Evolutionary conservation across 2,329 filamentous ascomycete species (phyloP).

Genomic region (Cladosporium phlei): DNA sequence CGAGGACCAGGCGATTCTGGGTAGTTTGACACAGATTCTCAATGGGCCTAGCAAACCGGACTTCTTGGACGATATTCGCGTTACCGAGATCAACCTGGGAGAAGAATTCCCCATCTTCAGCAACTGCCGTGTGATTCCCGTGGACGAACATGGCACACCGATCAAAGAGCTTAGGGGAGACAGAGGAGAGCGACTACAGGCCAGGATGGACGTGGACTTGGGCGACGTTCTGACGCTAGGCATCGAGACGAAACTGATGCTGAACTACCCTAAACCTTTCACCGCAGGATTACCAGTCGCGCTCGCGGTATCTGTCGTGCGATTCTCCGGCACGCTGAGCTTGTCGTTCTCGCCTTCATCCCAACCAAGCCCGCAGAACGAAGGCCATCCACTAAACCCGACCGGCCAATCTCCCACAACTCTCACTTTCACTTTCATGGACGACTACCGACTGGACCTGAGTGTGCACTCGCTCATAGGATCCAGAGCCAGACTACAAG

Average conservation of each 20-base stretch:
- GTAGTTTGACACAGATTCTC: conserved; percentile 74
- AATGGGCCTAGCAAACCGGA: conserved; percentile 82
- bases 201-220: conserved; percentile 93
- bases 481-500: conserved; percentile 72
- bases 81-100: conserved; percentile 88
- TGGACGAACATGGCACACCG: conserved; percentile 69
- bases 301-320: conserved; percentile 81
- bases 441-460: conserved; percentile 81
- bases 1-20: conserved; percentile 83
- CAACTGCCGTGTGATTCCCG: conserved; percentile 92
- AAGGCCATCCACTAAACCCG: conserved; percentile 35
- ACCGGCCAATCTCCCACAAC: conserved; percentile 58
- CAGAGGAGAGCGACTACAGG: conserved; percentile 72
- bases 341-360: conserved; percentile 80
- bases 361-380: conserved; percentile 31
- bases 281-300: conserved; percentile 89
- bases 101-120: conserved; percentile 99
- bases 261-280: conserved; percentile 90
- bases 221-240: conserved; percentile 94
- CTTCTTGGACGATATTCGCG: conserved; percentile 87
- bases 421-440: conserved; percentile 89
- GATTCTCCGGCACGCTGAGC: conserved; percentile 90
- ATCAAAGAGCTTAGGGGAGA: conserved; percentile 39
- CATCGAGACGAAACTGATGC: conserved; percentile 84
- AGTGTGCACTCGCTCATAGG: conserved; percentile 75